These are phyloP conservation scores for Colletotrichum truncatum DNA, from an alignment of 2,329 filamentous ascomycete species.

Conservation along the genomic window DNA sequence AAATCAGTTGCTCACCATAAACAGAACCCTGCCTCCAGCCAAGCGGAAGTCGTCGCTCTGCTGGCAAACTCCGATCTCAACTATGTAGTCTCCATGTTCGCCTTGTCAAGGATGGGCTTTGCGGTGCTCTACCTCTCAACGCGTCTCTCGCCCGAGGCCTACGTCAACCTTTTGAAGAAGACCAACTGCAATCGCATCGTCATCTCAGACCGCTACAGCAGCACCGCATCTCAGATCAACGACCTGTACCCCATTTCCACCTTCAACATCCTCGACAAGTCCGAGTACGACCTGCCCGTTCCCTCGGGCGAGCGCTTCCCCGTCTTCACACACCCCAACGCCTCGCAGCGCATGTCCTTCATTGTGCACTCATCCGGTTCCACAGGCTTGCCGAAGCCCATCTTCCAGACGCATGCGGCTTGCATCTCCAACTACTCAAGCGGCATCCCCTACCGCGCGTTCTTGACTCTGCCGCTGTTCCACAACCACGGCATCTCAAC, in stretches of 20 bases:
- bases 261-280: slow-evolving; percentile 31
- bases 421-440: slow-evolving; percentile 54
- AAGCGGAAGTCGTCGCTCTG: slow-evolving; percentile 52
- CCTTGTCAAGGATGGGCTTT: slow-evolving; percentile 61
- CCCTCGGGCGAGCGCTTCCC: slow-evolving; percentile 30
- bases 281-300: slow-evolving; percentile 17
- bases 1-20: not conserved
- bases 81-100: slow-evolving; percentile 61
- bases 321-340: slow-evolving; percentile 27
- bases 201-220: slow-evolving; percentile 20
- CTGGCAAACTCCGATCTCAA: slow-evolving; percentile 59
- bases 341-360: slow-evolving; percentile 33
- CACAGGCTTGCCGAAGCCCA: slow-evolving; percentile 65
- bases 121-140: slow-evolving; percentile 63
- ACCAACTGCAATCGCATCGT: slow-evolving; percentile 44
- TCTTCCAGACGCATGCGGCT: slow-evolving; percentile 58
- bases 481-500: slow-evolving; percentile 61
- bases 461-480: slow-evolving; percentile 59
- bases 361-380: slow-evolving; percentile 54
- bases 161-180: slow-evolving; percentile 54
- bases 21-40: slow-evolving; percentile 28
- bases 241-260: slow-evolving; percentile 37
- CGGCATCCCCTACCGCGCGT: slow-evolving; percentile 51
- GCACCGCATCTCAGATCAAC: slow-evolving; percentile 30
- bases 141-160: slow-evolving; percentile 59